A percentile compares a stretch with the other conserved stretches of the same genome.
These are phyloP conservation scores for Wolfiporia cocos DNA, from an alignment of 1,284 basidiomycete species.

Conservation along the genomic window DNA sequence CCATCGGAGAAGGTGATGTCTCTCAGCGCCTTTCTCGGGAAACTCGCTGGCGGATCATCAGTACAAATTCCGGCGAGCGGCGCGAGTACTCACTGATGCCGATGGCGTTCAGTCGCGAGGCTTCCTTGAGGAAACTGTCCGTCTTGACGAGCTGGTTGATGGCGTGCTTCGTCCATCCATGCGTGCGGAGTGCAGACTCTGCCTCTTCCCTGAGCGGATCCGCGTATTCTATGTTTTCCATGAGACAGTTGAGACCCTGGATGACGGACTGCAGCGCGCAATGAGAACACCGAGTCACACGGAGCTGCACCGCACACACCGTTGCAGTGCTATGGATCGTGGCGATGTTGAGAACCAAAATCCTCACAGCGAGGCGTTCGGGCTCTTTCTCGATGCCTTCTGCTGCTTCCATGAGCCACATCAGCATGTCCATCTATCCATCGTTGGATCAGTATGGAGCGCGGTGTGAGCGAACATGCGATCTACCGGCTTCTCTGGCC, in stretches of 20 bases:
- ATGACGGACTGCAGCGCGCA: conserved; percentile 6
- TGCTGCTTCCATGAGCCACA: conserved; percentile 12
- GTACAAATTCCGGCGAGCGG: neutral
- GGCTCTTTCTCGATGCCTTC: conserved; percentile 8
- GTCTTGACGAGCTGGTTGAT: conserved; percentile 5
- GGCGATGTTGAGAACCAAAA: conserved; percentile 12
- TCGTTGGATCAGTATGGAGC: neutral
- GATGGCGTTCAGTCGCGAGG: conserved; percentile 8
- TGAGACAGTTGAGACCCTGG: conserved; percentile 9
- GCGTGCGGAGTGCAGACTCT: conserved; percentile 1
- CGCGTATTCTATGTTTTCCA: conserved; percentile 4
- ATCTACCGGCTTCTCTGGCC: conserved; percentile 11
- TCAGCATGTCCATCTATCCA: conserved; percentile 6
- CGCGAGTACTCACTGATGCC: conserved; percentile 3
- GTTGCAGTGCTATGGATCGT: conserved; percentile 12
- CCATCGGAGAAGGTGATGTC: conserved; percentile 17
- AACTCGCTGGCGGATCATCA: conserved; percentile 8
- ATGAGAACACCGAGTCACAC: neutral
- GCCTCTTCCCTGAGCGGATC: conserved; percentile 10
- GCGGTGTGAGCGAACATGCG: neutral
- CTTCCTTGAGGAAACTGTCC: conserved; percentile 15
- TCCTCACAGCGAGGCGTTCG: conserved; percentile 9
- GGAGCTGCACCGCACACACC: conserved; percentile 1
- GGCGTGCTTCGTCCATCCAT: conserved; percentile 9
- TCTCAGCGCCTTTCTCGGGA: conserved; percentile 11